These are phyloP conservation scores for Nicotiana attenuata DNA, from an alignment of 257 asterid genomes.

Conservation along the genomic window DNA sequence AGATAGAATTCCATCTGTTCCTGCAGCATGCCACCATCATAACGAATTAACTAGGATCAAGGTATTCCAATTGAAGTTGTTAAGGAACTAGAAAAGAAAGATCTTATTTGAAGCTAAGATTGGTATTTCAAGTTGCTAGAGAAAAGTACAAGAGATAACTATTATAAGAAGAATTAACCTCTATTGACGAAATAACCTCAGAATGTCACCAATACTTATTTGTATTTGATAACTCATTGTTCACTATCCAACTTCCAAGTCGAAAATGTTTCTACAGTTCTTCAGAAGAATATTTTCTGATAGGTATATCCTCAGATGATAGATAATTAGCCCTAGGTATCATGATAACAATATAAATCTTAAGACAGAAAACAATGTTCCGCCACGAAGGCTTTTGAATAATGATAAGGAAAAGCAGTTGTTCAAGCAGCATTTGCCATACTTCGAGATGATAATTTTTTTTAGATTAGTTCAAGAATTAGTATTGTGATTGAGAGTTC, in stretches of 20 bases:
- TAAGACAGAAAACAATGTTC: background rate
- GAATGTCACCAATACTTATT: background rate
- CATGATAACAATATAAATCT: background rate
- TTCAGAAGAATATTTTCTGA: background rate
- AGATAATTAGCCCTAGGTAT: background rate
- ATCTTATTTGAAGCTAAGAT: background rate
- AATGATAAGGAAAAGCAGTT: background rate
- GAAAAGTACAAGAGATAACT: background rate
- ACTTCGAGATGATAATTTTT: background rate
- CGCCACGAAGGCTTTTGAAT: background rate
- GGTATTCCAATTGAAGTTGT: background rate
- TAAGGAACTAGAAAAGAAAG: background rate
- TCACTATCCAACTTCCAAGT: constrained; percentile 3
- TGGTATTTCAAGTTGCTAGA: background rate
- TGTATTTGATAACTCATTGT: background rate
- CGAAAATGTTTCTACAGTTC: background rate
- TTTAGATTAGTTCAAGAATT: background rate
- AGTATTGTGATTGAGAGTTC: background rate
- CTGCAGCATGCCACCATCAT: constrained; percentile 18
- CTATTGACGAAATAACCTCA: background rate
- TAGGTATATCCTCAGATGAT: background rate
- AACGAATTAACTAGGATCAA: background rate
- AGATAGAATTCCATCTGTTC: constrained; percentile 64
- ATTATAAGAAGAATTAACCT: background rate
- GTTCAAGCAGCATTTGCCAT: background rate